A percentile compares a stretch with the other conserved stretches of the same genome.
These are phyloP conservation scores for Backusella parvicylindrica DNA, from an alignment of 192 early-diverging fungal species.

Conservation along the genomic window DNA sequence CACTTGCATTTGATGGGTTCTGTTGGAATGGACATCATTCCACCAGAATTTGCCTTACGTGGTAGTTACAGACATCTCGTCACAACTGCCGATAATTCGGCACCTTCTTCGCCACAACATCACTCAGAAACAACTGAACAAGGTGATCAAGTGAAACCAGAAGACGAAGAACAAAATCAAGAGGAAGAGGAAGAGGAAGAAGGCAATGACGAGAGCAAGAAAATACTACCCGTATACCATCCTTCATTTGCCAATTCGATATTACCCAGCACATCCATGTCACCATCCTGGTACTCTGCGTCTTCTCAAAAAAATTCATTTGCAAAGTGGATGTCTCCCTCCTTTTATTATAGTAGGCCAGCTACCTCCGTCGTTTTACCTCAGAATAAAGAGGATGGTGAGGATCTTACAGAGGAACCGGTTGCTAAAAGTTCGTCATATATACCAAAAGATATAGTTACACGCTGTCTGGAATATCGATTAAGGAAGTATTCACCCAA, in stretches of 20 bases:
- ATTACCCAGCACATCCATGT: slow-evolving; percentile 33
- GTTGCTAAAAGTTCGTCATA: neutral
- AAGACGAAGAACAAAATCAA: neutral
- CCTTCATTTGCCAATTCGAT: slow-evolving; percentile 27
- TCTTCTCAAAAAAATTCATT: slow-evolving; percentile 34
- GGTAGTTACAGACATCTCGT: slow-evolving; percentile 18
- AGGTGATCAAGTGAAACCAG: neutral
- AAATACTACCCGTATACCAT: slow-evolving; percentile 21
- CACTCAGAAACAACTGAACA: neutral
- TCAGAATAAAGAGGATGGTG: neutral
- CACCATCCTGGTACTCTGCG: slow-evolving; percentile 35
- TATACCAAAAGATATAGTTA: slow-evolving; percentile 24
- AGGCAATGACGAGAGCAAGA: neutral
- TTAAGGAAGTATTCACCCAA: slow-evolving; percentile 30
- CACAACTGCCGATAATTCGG: neutral
- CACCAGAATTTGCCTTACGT: slow-evolving; percentile 29
- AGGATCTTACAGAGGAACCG: neutral
- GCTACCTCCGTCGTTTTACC: slow-evolving; percentile 24
- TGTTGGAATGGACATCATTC: slow-evolving; percentile 32
- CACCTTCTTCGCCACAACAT: neutral
- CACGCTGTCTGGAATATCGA: slow-evolving; percentile 29
- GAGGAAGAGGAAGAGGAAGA: neutral
- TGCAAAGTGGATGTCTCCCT: slow-evolving; percentile 34
- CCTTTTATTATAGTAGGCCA: slow-evolving; percentile 34
- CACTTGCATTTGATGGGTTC: slow-evolving; percentile 19